Conservation (phyloP, 2,329 filamentous ascomycete genomes). For the Calycina marina region DNA sequence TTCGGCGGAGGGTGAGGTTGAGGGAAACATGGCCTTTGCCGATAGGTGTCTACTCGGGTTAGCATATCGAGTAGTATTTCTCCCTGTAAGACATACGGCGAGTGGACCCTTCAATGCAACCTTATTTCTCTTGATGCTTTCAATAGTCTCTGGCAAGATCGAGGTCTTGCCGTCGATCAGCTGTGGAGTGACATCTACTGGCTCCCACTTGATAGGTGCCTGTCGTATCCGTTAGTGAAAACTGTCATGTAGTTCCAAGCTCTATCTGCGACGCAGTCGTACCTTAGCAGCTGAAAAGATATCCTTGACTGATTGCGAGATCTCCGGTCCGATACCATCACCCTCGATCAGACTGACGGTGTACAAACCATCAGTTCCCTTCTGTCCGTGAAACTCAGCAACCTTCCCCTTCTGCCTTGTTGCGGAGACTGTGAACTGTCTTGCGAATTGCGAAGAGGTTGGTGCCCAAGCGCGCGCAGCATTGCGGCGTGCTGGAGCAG, state of each 20-base stretch:
- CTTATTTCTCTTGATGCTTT: conserved; percentile 88
- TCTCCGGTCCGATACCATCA: conserved; percentile 97
- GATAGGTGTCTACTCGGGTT: conserved; percentile 57
- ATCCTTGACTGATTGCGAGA: conserved; percentile 94
- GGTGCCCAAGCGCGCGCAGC: conserved; percentile 40
- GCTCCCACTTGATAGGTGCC: conserved; percentile 92
- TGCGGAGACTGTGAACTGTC: conserved; percentile 32
- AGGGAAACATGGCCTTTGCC: conserved; percentile 99
- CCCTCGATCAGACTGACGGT: conserved; percentile 96
- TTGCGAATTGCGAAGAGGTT: conserved; percentile 39
- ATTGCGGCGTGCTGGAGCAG: conserved; percentile 58
- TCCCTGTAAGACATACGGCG: conserved; percentile 46
- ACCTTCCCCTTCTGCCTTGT: conserved; percentile 55
- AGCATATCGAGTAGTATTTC: conserved; percentile 9
- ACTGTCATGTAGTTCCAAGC: too few relatives aligned
- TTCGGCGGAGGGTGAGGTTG: conserved; percentile 94
- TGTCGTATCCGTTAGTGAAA: conserved; percentile 26
- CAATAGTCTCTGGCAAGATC: conserved; percentile 84
- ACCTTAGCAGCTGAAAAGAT: conserved; percentile 95
- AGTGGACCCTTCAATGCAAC: conserved; percentile 96
- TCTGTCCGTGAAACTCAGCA: conserved; percentile 85
- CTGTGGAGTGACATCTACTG: conserved; percentile 87
- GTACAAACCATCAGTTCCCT: conserved; percentile 85
- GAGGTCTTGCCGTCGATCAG: conserved; percentile 91
- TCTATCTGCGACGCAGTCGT: too few relatives aligned